Evolutionary conservation across 106 monocot species (phyloP), one percentile per base, ranked within the genome.

Genomic region (Dendrobium officinale): DNA sequence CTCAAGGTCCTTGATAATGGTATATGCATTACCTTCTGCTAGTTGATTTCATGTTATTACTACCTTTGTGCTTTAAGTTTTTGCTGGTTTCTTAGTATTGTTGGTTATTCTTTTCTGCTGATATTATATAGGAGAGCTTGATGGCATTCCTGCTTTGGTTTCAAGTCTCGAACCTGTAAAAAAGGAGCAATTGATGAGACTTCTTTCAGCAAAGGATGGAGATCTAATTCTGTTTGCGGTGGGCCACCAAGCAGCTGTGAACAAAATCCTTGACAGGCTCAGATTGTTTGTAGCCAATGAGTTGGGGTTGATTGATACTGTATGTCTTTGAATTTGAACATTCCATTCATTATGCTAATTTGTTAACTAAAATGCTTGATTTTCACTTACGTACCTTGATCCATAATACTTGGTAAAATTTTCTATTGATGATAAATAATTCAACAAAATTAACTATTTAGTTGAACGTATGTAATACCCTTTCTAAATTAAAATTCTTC

Each of bases 151-250:
- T 80, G 87, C 99, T 67, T 78, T 99, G 40, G 79, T 83, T 40
- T 93, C 99, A 75, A 85, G 85, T 87, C 79, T 99, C 42, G 85
- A 82, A 86, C 77, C 90, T 72, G 70, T 77, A 72, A 81, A 80
- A 51, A 89, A 44, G 44, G 88, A 81, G 68, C 78, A 84, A 20
- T 49, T 99, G 55, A 19, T 95, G 82, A 88, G 83, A 64, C 42
- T 81, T 81, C 86, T 84, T 17, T 79, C 81, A 84, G 93, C 90
- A 24, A 85, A 95, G 74, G 31, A 83, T 22, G 95, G 90, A 31
- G 99, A 99, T 84, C 85, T 99, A 86, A 90, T 99, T 68, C 77
- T 99, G 31, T 99, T 99, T 95, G 89, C 95, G 67, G 84, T 99
- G 29, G 99, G 99, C 58, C 84, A 91, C 45, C 85, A 82, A 81